A percentile compares a stretch with the other conserved stretches of the same genome.
Conservation (phyloP, 495 filamentous ascomycete genomes). For the Monascus purpureus region DNA sequence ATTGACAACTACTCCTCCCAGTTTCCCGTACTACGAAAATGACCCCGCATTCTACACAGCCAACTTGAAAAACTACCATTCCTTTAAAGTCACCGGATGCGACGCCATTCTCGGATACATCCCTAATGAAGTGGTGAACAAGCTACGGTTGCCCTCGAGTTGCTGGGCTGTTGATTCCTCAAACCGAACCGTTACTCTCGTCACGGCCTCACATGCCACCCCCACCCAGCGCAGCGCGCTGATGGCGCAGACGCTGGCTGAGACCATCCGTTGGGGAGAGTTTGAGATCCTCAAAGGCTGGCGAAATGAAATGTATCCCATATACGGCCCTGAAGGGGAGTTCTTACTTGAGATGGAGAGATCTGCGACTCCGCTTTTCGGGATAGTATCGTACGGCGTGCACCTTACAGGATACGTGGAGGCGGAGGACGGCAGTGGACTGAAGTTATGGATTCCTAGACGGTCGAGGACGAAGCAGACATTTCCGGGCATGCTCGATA, state of each 20-base stretch:
- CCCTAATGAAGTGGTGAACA: constrained; percentile 38
- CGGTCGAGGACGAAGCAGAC: constrained; percentile 66
- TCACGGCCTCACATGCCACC: constrained; percentile 20
- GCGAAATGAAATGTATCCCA: constrained; percentile 77
- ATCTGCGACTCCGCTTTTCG: constrained; percentile 64
- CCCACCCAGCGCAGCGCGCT: constrained; percentile 43
- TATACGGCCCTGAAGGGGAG: constrained; percentile 52
- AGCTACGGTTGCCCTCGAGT: constrained; percentile 37
- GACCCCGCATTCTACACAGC: constrained; percentile 35
- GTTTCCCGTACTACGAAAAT: constrained; percentile 54
- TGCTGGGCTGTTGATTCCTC: constrained; percentile 37
- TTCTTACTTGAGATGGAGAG: constrained; percentile 69
- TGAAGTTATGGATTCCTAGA: constrained; percentile 76
- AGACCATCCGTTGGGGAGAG: constrained; percentile 45
- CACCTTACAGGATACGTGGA: constrained; percentile 71
- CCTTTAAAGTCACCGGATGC: constrained; percentile 37
- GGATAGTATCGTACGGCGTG: constrained; percentile 75
- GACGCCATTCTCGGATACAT: constrained; percentile 49
- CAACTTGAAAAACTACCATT: constrained; percentile 37
- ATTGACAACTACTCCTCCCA: too few species aligned
- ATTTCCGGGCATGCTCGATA: constrained; percentile 80
- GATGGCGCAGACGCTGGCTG: constrained; percentile 42
- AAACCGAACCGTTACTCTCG: constrained; percentile 33
- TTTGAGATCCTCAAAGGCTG: constrained; percentile 72
- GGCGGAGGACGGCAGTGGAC: constrained; percentile 34